Base-by-base conservation (phyloP, 1,284 basidiomycete genomes). In the Naganishia cerealis region DNA sequence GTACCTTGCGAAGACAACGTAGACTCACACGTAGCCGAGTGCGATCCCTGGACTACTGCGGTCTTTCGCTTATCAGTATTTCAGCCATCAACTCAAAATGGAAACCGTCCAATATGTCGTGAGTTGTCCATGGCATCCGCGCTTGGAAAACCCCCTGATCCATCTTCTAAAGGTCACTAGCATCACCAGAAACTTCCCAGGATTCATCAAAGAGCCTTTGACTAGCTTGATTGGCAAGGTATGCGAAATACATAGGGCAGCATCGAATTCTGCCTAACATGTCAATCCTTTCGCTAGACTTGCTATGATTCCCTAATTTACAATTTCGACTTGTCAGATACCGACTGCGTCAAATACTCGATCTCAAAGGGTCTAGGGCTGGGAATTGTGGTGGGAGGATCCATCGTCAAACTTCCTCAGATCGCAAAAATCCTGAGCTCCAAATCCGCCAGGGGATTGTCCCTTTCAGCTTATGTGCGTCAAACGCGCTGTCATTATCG, bases 401-500 rank as follows among this genome's bases (percentile, higher is more conserved):
- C 89, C 33, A 92, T 98, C 71, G 91, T 98, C 87, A 98, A 98
- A 81, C 85, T 98, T 15, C 95, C 95, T 3, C 95, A 81, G 77
- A 85, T 86, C 66, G 73, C 83, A 74, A 85, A 84, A 76, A 84
- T 86, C 66, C 73, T 84, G 8, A 73, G 75, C 18, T 75, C 88
- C 5, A 82, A 84, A 18, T 93, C 91, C 8, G 92, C 93, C 0
- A 84, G 88, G 43, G 94, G 94, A 3, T 85, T 98, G 50, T 92
- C 90, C 2, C 80, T 94, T 3, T 83, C 88, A 1, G 87, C 90
- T 18, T 93, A 91, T 80, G 80, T 89, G 72, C 58, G 76, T 73
- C 0, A 36, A 21, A n/a, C 4, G 29, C 33, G 5, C 24, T 13
- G 13, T 43, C 12, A 21, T 10, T 48, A 10, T 13, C n/a, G 21